Conservation (phyloP, 176 grass and related monocot species). For the Carex parvula region DNA sequence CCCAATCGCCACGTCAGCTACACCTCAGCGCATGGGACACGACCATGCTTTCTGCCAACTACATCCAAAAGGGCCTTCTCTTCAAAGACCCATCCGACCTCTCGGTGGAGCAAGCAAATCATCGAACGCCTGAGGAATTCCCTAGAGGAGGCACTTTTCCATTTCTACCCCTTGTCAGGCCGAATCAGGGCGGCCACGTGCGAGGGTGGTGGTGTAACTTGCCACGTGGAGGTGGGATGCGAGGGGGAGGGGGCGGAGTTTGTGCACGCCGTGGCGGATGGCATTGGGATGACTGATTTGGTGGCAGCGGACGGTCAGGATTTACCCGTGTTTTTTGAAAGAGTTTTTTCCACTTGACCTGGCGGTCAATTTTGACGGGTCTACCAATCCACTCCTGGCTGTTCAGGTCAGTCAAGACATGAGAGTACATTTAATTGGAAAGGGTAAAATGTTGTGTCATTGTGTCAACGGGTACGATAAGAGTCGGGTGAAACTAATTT, state of each 20-base stretch:
- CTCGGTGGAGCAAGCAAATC: neutral
- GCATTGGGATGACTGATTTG: conserved; percentile 28
- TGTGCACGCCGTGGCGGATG: conserved; percentile 40
- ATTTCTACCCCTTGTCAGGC: conserved; percentile 66
- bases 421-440: too few species aligned
- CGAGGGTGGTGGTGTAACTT: neutral
- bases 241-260: conserved; percentile 46
- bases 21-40: conserved; percentile 13
- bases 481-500: too few species aligned
- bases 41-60: neutral
- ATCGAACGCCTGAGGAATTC: conserved; percentile 35
- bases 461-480: too few species aligned
- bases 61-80: conserved; percentile 68
- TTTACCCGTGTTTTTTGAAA: conserved; percentile 33
- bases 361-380: conserved; percentile 48
- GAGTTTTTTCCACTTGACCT: conserved; percentile 35
- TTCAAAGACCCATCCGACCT: conserved; percentile 22
- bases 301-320: conserved; percentile 23
- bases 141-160: conserved; percentile 33
- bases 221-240: conserved; percentile 45
- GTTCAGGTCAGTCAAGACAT: conserved; percentile 30
- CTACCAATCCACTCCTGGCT: conserved; percentile 34
- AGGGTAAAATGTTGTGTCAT: too few species aligned
- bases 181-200: conserved; percentile 25
- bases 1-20: neutral